Percentiles rank a stretch among this genome's conserved stretches.
These are phyloP conservation scores for Drosera capensis DNA, from an alignment of 148 eudicot genomes.

Conservation along the genomic window DNA sequence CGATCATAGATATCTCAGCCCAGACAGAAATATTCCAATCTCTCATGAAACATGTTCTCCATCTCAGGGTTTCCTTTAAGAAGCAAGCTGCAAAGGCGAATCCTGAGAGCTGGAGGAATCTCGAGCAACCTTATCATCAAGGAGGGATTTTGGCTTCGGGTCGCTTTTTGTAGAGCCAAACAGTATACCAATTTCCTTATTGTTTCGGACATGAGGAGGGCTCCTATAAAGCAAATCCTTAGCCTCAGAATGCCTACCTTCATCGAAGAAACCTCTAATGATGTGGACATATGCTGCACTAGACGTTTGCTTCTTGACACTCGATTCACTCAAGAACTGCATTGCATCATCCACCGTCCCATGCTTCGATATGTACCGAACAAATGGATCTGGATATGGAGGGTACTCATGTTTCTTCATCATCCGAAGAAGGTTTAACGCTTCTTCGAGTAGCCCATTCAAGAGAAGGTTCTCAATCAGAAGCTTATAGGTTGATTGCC, in stretches of 20 bases:
- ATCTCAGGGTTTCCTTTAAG: no score
- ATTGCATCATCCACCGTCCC: slow-evolving; percentile 62
- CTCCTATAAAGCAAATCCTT: slow-evolving; percentile 56
- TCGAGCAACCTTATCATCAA: no score
- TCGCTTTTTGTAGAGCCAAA: slow-evolving; percentile 38
- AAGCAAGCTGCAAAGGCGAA: no score
- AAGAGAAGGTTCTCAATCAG: slow-evolving; percentile 47
- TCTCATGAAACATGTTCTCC: no score
- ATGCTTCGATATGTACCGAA: slow-evolving; percentile 32
- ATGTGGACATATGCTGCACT: slow-evolving; percentile 36
- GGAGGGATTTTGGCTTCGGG: slow-evolving; percentile 8
- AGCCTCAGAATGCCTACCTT: slow-evolving; percentile 69
- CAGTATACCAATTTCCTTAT: slow-evolving; percentile 25
- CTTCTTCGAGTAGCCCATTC: slow-evolving; percentile 49
- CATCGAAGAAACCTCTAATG: slow-evolving; percentile 35
- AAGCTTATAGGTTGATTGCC: slow-evolving; percentile 67
- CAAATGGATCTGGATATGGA: slow-evolving; percentile 50
- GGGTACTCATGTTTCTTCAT: slow-evolving; percentile 73
- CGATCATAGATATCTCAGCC: no score
- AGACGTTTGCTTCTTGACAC: slow-evolving; percentile 32
- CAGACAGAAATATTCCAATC: no score
- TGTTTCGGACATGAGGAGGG: slow-evolving; percentile 51
- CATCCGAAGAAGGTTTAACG: slow-evolving; percentile 36
- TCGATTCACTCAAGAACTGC: slow-evolving; percentile 36
- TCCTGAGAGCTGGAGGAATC: no score